Evolutionary conservation across 306 rosid species (phyloP).

Genomic region (Malus sieversii): DNA sequence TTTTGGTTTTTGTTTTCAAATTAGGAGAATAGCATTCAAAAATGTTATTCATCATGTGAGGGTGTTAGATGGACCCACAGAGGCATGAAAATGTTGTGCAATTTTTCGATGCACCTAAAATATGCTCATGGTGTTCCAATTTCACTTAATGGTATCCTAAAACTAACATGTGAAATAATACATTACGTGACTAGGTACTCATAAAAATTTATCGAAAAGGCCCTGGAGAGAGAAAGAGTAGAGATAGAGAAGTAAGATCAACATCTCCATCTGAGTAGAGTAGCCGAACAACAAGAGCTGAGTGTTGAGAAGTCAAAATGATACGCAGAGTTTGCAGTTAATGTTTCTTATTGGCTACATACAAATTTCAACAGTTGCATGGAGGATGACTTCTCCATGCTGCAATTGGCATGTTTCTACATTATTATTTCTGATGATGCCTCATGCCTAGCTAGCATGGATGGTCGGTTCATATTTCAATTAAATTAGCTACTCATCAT

Average conservation of each 20-base stretch:
- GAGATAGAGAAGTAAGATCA: not conserved
- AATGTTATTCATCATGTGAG: no score
- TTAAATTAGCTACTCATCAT: no score
- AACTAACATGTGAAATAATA: no score
- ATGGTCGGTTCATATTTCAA: no score
- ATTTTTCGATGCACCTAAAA: no score
- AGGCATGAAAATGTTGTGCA: no score
- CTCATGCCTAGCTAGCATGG: no score
- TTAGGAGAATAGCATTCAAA: no score
- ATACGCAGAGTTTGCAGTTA: not conserved
- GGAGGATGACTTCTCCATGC: not conserved
- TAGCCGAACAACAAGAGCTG: not conserved
- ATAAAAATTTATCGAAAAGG: no score
- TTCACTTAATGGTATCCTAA: not conserved
- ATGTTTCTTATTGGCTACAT: not conserved
- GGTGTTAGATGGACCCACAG: no score
- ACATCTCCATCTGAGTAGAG: not conserved
- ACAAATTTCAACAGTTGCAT: not conserved
- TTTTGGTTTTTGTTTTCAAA: no score
- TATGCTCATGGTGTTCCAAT: not conserved
- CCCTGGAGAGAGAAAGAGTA: not conserved
- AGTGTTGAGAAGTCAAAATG: not conserved
- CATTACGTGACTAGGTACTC: no score
- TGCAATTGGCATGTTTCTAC: slow-evolving; percentile 8
- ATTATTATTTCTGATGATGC: not conserved